Evolutionary conservation across 164 flowering plant species (phyloP), one percentile per base, ranked within the genome.

Genomic region (Cinnamomum micranthum): DNA sequence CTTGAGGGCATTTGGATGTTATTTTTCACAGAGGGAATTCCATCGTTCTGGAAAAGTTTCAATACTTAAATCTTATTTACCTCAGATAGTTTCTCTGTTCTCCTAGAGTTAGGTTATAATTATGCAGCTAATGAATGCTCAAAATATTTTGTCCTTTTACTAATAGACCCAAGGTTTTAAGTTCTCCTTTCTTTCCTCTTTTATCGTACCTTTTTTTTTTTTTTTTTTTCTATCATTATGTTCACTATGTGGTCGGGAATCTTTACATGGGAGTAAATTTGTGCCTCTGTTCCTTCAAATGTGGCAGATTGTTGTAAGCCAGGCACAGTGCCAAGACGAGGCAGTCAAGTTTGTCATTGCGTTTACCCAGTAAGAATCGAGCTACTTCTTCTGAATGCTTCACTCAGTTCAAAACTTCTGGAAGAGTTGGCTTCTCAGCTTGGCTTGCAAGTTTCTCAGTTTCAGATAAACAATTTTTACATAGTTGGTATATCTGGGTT

Each of bases 341-440:
- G 83, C 51, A 87, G 80, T 78, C 81, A 31, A 65, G 87, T 76
- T 77, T 95, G 99, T 81, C 93, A 89, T 35, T 95, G 99, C 80
- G 99, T 91, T 22, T 95, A 93, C 85, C 99, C 99, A 59, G 82
- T 95, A 76, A 88, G 87, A 86, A 77, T 95, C 75, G 97, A 92
- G 81, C 88, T 95, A 75, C 88, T 90, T 65, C 92, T 95, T 47
- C 59, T 87, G 71, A 92, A 92, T 80, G 95, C 90, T 51, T 90
- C 99, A 11, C 83, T 85, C 60, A 89, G 81, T 72, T 90, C 93
- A n/a, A 82, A 89, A 6, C 87, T 95, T 82, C 87, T 89, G 11
- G 79, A 79, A 75, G 90, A 93, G 69, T 84, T 95, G 71, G 93
- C 97, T 81, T 77, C 87, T 59, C 90, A 89, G 78, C 96, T 95